These are phyloP conservation scores for Rhodotorula glutinis DNA, from an alignment of 1,284 basidiomycete species.

Conservation along the genomic window DNA sequence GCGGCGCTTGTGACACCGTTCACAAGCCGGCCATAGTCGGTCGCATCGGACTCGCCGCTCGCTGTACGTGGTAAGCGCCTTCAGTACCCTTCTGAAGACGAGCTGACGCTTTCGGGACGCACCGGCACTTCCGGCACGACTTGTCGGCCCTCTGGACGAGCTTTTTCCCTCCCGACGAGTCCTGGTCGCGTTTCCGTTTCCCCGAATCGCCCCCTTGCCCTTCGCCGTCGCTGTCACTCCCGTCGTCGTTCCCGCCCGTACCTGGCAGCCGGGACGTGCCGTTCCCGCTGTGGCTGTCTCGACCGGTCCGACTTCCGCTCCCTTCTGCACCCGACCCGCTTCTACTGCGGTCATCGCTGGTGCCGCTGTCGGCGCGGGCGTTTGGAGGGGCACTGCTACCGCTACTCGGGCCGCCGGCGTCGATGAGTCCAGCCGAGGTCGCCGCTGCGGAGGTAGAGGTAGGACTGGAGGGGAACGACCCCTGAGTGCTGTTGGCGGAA, in stretches of 20 bases:
- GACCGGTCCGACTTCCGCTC: not conserved
- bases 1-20: slow-evolving; percentile 26
- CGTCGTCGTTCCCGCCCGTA: not conserved
- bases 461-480: not conserved
- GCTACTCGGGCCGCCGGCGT: not conserved
- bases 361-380: not conserved
- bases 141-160: slow-evolving; percentile 27
- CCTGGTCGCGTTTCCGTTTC: not conserved
- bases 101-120: not conserved
- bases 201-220: not conserved
- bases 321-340: not conserved
- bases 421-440: not conserved
- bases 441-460: not conserved
- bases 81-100: not conserved
- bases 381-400: not conserved
- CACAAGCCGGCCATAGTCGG: slow-evolving; percentile 25
- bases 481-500: not conserved
- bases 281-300: no score
- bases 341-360: not conserved
- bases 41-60: slow-evolving; percentile 35
- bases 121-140: slow-evolving; percentile 30
- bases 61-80: not conserved
- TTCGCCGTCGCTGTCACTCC: not conserved
- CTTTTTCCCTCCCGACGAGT: not conserved
- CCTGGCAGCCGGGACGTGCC: not conserved